These are phyloP conservation scores for Lasiodiplodia sp. DNA, from an alignment of 2,329 filamentous ascomycete species.

Conservation along the genomic window DNA sequence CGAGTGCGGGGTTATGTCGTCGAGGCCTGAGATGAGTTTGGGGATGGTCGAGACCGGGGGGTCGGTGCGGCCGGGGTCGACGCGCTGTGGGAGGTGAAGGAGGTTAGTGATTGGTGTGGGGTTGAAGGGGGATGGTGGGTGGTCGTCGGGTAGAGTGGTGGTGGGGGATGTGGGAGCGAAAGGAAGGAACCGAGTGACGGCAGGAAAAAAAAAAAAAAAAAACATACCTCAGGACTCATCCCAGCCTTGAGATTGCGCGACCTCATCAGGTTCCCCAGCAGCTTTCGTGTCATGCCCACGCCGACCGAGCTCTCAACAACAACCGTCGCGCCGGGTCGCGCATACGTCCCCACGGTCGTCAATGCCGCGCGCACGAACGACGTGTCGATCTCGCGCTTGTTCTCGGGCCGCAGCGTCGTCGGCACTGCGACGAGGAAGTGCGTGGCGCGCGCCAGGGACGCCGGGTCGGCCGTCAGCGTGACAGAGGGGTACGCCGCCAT, in stretches of 20 bases:
- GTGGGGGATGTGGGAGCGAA: conserved; percentile 36
- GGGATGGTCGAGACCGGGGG: conserved; percentile 54
- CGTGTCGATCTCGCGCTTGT: conserved; percentile 56
- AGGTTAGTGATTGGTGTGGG: conserved; percentile 52
- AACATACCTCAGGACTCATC: conserved; percentile 54
- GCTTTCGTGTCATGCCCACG: conserved; percentile 61
- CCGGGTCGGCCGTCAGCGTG: conserved; percentile 49
- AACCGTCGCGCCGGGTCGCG: conserved; percentile 55
- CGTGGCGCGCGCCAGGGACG: conserved; percentile 52
- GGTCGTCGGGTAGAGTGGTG: conserved; percentile 46
- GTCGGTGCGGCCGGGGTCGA: conserved; percentile 58
- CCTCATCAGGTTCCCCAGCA: conserved; percentile 56
- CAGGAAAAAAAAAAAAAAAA: conserved; percentile 60
- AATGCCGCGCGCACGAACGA: conserved; percentile 57
- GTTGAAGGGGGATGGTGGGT: conserved; percentile 60
- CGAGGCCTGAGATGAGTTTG: conserved; percentile 63
- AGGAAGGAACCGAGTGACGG: conserved; percentile 60
- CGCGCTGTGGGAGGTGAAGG: conserved; percentile 57
- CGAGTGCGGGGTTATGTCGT: conserved; percentile 54
- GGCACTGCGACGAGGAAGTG: conserved; percentile 64
- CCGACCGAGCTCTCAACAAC: conserved; percentile 63
- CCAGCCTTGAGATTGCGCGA: conserved; percentile 38
- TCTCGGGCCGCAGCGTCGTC: conserved; percentile 53
- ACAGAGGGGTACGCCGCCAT: conserved; percentile 40
- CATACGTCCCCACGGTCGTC: conserved; percentile 51